These are phyloP conservation scores for Chytridium lagenaria DNA, from an alignment of 371 early-diverging fungal species.

Conservation along the genomic window DNA sequence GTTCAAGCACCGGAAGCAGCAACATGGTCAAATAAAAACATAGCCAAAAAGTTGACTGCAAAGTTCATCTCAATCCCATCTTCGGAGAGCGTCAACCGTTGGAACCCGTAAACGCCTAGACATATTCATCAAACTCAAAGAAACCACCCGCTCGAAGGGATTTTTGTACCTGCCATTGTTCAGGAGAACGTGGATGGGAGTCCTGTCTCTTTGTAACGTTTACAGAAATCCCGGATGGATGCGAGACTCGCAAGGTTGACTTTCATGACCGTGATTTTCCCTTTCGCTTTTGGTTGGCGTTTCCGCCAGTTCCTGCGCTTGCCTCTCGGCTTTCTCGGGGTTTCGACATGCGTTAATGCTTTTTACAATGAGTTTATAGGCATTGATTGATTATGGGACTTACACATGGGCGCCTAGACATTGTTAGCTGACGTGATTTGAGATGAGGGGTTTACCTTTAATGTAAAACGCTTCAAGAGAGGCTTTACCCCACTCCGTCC, in stretches of 20 bases:
- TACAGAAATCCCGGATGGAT: conserved; percentile 61
- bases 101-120: conserved; percentile 70
- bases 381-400: too few species aligned
- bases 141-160: neutral
- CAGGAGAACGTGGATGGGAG: conserved; percentile 65
- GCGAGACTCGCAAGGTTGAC: conserved; percentile 66
- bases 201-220: conserved; percentile 53
- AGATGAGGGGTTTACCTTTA: too few species aligned
- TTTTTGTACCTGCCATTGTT: conserved; percentile 47
- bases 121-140: neutral
- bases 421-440: too few species aligned
- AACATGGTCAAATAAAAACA: neutral
- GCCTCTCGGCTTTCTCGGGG: too few species aligned
- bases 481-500: too few species aligned
- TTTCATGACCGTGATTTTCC: conserved; percentile 57
- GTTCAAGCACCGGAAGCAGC: conserved; percentile 33
- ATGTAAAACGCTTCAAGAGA: too few species aligned
- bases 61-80: conserved; percentile 80
- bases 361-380: too few species aligned
- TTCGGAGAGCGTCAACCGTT: conserved; percentile 58
- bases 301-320: too few species aligned
- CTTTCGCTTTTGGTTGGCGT: too few species aligned
- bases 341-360: too few species aligned
- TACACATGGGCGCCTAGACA: too few species aligned
- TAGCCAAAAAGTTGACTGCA: conserved; percentile 35